Evolutionary conservation across 169 alveolate species (phyloP).

Genomic region (Eimeria falciformis): DNA sequence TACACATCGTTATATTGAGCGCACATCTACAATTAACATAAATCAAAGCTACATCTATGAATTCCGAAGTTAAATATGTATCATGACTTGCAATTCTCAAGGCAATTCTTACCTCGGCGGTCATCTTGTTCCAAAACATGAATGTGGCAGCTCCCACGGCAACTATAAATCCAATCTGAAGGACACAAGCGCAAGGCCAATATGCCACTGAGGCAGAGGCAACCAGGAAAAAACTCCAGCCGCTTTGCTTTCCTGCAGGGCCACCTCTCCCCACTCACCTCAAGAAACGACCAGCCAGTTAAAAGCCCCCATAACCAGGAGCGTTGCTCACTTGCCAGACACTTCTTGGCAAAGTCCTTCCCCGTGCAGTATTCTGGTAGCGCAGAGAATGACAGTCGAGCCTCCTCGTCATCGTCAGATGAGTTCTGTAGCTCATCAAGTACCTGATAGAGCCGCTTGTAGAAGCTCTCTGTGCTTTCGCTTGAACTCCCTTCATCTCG

Average conservation of each 20-base stretch:
- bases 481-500: neutral
- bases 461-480: constrained; percentile 16
- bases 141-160: neutral
- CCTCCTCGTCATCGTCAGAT: constrained; percentile 13
- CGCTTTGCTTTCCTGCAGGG: neutral
- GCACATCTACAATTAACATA: neutral
- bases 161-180: constrained; percentile 9
- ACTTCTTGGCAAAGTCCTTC: constrained; percentile 37
- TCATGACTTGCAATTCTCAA: neutral
- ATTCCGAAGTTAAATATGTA: neutral
- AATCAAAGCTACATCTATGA: neutral
- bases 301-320: constrained; percentile 16
- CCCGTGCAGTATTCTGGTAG: constrained; percentile 63
- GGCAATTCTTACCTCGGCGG: constrained; percentile 25
- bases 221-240: neutral
- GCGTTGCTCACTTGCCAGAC: constrained; percentile 45
- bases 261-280: neutral
- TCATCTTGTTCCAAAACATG: constrained; percentile 32
- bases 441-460: constrained; percentile 19
- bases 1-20: neutral
- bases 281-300: neutral
- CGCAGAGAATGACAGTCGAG: constrained; percentile 11
- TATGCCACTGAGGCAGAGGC: neutral
- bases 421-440: constrained; percentile 41
- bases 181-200: neutral